Evolutionary conservation across 768 basidiomycete species (phyloP).

Genomic region (Cystofilobasidium bisporidii): DNA sequence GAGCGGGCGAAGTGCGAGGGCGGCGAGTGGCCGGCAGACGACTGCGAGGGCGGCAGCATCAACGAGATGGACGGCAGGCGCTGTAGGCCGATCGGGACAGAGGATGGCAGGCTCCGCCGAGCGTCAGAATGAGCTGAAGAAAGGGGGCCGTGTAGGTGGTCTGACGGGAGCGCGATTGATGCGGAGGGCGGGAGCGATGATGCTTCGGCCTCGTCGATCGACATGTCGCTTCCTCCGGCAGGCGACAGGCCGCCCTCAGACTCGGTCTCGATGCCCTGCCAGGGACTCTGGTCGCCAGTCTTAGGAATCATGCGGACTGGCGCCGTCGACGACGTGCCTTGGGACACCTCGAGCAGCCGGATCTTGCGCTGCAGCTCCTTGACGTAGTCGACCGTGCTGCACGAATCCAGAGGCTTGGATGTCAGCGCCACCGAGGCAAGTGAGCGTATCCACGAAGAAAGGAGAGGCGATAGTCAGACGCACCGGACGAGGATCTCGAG

Average conservation of each 20-base stretch:
- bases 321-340: too few relatives aligned
- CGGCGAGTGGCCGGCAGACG: neutral
- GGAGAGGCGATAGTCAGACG: neutral
- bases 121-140: neutral
- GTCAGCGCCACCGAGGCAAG: neutral
- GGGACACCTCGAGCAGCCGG: neutral
- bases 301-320: too few relatives aligned
- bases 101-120: neutral
- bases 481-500: slow-evolving; percentile 53
- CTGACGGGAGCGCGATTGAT: too few relatives aligned
- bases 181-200: too few relatives aligned
- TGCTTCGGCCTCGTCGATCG: neutral
- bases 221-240: slow-evolving; percentile 1
- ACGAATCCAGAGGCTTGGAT: too few relatives aligned
- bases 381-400: slow-evolving; percentile 25
- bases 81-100: neutral
- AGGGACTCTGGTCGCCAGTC: neutral
- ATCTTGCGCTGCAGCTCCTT: slow-evolving; percentile 12
- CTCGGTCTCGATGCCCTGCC: neutral
- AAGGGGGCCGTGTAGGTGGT: too few relatives aligned
- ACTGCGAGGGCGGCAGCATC: neutral
- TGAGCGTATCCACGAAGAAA: neutral
- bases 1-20: neutral
- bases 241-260: neutral
- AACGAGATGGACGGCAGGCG: slow-evolving; percentile 1